Evolutionary conservation across 305 asterid genomes (phyloP).

Genomic region (Plantago rigida): DNA sequence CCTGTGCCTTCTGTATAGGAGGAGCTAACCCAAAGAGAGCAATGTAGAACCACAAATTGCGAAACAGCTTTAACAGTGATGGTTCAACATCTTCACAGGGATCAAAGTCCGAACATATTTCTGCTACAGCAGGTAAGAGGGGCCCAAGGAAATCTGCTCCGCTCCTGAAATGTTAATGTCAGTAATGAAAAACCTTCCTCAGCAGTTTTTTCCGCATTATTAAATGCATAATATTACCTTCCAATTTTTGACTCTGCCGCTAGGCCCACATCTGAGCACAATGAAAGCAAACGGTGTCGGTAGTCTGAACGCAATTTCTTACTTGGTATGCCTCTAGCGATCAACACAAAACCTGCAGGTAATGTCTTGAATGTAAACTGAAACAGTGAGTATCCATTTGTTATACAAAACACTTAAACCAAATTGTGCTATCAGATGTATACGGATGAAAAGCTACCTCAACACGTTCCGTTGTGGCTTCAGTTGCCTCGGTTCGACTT

Average conservation of each 20-base stretch:
- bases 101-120: constrained; percentile 94
- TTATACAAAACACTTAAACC: constrained; percentile 22
- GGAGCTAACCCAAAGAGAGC: constrained; percentile 99
- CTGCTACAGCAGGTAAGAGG: constrained; percentile 96
- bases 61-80: constrained; percentile 84
- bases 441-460: constrained; percentile 51
- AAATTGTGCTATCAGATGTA: constrained; percentile 20
- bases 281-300: constrained; percentile 90
- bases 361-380: constrained; percentile 83
- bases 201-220: constrained; percentile 22
- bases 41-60: constrained; percentile 95
- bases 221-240: constrained; percentile 44
- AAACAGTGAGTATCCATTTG: constrained; percentile 65
- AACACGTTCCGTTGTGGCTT: constrained; percentile 91
- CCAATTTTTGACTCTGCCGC: constrained; percentile 96
- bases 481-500: constrained; percentile 70
- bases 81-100: constrained; percentile 85
- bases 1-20: constrained; percentile 63
- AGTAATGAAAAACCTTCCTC: constrained; percentile 28
- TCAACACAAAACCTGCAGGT: constrained; percentile 90
- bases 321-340: constrained; percentile 66
- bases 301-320: constrained; percentile 78
- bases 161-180: constrained; percentile 53
- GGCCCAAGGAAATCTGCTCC: constrained; percentile 99
- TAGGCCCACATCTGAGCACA: constrained; percentile 99